Conservation (phyloP, 805 yeast genomes). For the Candida glaebosa region DNA sequence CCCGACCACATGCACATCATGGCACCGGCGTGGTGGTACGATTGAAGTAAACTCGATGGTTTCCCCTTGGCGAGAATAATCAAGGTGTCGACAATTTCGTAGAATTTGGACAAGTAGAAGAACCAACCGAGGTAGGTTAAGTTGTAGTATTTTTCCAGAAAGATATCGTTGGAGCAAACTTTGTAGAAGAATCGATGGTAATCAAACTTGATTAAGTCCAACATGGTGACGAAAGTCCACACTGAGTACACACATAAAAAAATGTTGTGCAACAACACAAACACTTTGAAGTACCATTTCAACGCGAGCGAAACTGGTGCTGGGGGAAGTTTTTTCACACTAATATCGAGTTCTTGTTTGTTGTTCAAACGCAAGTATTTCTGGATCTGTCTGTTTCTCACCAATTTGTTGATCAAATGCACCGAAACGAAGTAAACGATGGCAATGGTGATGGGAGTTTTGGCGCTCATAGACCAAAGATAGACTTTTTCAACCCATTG, state of each 20-base stretch:
- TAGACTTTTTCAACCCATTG: constrained; percentile 32
- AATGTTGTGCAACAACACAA: constrained; percentile 60
- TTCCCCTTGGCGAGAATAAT: constrained; percentile 66
- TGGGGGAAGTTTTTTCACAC: constrained; percentile 34
- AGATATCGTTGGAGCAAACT: neutral
- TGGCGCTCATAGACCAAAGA: constrained; percentile 42
- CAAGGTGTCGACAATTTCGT: constrained; percentile 67
- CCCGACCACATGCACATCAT: constrained; percentile 84
- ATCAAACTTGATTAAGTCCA: constrained; percentile 41
- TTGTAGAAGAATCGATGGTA: constrained; percentile 21
- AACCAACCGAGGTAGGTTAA: constrained; percentile 59
- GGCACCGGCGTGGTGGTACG: constrained; percentile 78
- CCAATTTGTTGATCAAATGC: constrained; percentile 48
- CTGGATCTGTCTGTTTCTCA: constrained; percentile 44
- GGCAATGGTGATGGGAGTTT: constrained; percentile 57
- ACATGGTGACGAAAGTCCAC: constrained; percentile 71
- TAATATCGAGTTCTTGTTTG: too few species aligned
- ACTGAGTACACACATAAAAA: constrained; percentile 62
- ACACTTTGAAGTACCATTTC: constrained; percentile 43
- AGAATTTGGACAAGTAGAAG: constrained; percentile 68
- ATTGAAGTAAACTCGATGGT: constrained; percentile 63
- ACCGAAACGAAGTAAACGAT: constrained; percentile 55
- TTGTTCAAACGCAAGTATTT: too few species aligned
- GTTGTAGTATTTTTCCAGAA: constrained; percentile 22
- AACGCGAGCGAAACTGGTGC: constrained; percentile 52